Evolutionary conservation across 1,284 basidiomycete genomes (phyloP).

Genomic region (Sanghuangporus weigelae): DNA sequence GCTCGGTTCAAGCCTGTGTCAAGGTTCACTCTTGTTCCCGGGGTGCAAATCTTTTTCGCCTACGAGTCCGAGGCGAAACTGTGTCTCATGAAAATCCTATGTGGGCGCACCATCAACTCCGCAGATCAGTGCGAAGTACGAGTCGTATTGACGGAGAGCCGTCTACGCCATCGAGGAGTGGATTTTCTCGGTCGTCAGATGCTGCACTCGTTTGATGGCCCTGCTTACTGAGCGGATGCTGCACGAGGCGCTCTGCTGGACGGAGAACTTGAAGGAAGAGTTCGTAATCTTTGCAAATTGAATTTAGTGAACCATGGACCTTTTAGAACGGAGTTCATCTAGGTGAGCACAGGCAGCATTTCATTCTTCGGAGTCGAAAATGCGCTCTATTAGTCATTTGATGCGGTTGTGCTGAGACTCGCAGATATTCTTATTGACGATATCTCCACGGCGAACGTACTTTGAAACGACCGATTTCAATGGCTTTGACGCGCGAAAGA

Average conservation of each 20-base stretch:
- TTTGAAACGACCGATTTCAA: background rate
- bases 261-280: background rate
- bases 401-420: background rate
- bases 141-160: background rate
- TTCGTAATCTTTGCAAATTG: background rate
- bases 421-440: background rate
- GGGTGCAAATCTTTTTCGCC: background rate
- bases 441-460: slow-evolving; percentile 7
- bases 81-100: background rate
- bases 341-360: background rate
- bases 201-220: background rate
- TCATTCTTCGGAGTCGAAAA: background rate
- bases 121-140: background rate
- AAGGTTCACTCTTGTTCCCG: background rate
- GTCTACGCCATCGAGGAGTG: background rate
- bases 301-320: background rate
- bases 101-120: background rate
- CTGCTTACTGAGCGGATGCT: background rate
- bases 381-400: slow-evolving; percentile 2
- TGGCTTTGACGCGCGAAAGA: background rate
- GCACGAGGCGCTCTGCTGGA: background rate
- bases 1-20: background rate
- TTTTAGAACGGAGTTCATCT: background rate
- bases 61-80: background rate
- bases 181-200: background rate